These are phyloP conservation scores for Aspergillus haitiensis DNA, from an alignment of 495 filamentous ascomycete genomes.

Conservation along the genomic window DNA sequence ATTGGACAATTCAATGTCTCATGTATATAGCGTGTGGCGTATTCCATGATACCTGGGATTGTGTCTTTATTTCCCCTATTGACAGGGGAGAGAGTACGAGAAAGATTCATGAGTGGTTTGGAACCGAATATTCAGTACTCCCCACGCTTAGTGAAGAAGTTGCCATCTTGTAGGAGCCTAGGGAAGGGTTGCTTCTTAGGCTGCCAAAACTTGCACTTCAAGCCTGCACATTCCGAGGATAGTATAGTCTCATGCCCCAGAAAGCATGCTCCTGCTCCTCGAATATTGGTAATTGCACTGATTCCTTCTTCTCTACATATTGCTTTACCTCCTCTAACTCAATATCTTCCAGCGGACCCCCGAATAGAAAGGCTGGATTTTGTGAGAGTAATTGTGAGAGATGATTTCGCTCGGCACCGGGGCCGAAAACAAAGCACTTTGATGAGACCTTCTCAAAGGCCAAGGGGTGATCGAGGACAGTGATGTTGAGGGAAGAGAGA, in stretches of 20 bases:
- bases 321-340: constrained; percentile 30
- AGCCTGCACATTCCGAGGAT: not conserved
- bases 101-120: too few species aligned
- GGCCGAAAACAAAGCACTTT: constrained; percentile 62
- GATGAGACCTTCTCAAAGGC: constrained; percentile 56
- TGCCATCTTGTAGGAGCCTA: too few species aligned
- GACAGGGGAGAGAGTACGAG: too few species aligned
- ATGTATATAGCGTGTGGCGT: constrained; percentile 19
- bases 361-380: constrained; percentile 36
- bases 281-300: constrained; percentile 36
- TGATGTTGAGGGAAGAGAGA: constrained; percentile 51
- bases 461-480: constrained; percentile 55
- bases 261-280: constrained; percentile 42
- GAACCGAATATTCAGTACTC: too few species aligned
- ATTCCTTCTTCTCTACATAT: constrained; percentile 28
- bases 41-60: not conserved
- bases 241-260: constrained; percentile 48
- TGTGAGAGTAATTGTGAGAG: constrained; percentile 35
- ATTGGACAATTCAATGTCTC: not conserved
- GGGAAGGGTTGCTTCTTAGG: too few species aligned
- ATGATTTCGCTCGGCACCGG: constrained; percentile 45
- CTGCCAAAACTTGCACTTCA: not conserved
- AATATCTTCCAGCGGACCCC: constrained; percentile 38
- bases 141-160: too few species aligned
- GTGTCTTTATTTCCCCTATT: too few species aligned